phyloP scores from a whole-genome alignment of 2,329 filamentous ascomycete genomes.

The Orbilia quercus region DNA sequence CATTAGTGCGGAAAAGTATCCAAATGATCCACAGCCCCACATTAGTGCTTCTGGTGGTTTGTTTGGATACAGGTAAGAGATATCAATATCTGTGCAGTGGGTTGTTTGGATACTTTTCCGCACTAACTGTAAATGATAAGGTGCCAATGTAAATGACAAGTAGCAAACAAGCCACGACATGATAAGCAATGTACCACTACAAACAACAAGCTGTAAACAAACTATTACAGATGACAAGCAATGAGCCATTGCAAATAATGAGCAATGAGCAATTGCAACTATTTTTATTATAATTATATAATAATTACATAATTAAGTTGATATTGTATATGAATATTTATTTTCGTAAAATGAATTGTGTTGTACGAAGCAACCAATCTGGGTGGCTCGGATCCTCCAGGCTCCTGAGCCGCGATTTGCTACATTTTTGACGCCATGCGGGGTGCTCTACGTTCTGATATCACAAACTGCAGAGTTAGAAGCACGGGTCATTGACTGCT shows the following conservation, averaged over 20 bases:
- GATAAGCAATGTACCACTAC: constrained; percentile 26
- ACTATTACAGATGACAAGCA: constrained; percentile 9
- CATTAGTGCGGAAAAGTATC: constrained; percentile 23
- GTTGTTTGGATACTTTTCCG: constrained; percentile 16
- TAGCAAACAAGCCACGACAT: constrained; percentile 19
- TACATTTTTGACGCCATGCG: constrained; percentile 30
- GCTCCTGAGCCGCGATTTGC: constrained; percentile 28
- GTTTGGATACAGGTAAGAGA: constrained; percentile 27
- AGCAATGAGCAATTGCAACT: constrained; percentile 15
- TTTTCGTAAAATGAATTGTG: constrained; percentile 27
- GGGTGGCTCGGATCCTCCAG: constrained; percentile 26
- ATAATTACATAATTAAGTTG: constrained; percentile 28
- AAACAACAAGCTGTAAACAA: constrained; percentile 10
- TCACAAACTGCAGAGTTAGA: constrained; percentile 24
- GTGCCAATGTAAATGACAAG: constrained; percentile 26
- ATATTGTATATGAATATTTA: constrained; percentile 28
- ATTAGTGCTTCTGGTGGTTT: constrained; percentile 28
- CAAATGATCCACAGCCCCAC: constrained; percentile 27
- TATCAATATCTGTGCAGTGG: constrained; percentile 28
- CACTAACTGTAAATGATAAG: constrained; percentile 18
- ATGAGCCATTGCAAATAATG: constrained; percentile 24
- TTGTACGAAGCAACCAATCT: constrained; percentile 18
- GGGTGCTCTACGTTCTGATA: constrained; percentile 25
- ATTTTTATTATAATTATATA: constrained; percentile 25
- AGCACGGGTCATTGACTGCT: constrained; percentile 22